A percentile compares a stretch with the other conserved stretches of the same genome.
Evolutionary conservation across 805 yeast genomes (phyloP).

Genomic region (Metschnikowia dekortorum): DNA sequence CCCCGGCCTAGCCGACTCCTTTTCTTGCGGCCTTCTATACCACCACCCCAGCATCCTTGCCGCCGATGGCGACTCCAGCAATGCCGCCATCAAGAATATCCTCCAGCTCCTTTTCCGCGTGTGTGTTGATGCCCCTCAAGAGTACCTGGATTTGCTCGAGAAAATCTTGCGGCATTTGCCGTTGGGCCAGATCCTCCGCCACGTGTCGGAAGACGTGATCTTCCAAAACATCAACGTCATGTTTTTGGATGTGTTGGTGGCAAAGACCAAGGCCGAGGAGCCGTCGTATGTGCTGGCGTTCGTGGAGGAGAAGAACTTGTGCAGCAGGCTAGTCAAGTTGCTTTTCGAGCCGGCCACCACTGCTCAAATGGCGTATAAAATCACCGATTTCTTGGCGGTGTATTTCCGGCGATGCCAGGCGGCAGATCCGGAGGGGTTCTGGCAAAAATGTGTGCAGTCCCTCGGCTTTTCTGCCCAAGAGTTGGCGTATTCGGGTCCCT

Average conservation of each 20-base stretch:
- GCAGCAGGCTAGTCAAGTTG: neutral
- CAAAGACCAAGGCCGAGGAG: neutral
- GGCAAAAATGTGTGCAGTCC: neutral
- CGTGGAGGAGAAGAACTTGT: neutral
- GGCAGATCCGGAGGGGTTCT: neutral
- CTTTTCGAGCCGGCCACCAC: neutral
- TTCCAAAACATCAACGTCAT: neutral
- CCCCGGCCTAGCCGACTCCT: constrained; percentile 1
- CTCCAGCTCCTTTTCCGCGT: constrained; percentile 10
- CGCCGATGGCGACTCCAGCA: constrained; percentile 2
- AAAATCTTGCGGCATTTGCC: constrained; percentile 6
- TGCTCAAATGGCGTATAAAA: neutral
- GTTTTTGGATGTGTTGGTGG: neutral
- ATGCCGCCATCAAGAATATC: constrained; percentile 9
- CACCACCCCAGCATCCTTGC: constrained; percentile 5
- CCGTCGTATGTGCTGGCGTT: neutral
- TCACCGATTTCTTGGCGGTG: neutral
- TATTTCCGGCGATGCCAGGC: neutral
- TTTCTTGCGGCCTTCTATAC: constrained; percentile 4
- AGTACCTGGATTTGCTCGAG: constrained; percentile 5
- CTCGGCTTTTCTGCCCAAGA: neutral
- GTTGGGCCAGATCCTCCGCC: constrained; percentile 6
- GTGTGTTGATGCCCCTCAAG: neutral
- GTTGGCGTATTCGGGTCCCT: neutral
- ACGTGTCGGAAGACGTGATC: constrained; percentile 7